phyloP scores from a whole-genome alignment of 225 moss, liverwort and hornwort species.

The Marchantia polymorpha region DNA sequence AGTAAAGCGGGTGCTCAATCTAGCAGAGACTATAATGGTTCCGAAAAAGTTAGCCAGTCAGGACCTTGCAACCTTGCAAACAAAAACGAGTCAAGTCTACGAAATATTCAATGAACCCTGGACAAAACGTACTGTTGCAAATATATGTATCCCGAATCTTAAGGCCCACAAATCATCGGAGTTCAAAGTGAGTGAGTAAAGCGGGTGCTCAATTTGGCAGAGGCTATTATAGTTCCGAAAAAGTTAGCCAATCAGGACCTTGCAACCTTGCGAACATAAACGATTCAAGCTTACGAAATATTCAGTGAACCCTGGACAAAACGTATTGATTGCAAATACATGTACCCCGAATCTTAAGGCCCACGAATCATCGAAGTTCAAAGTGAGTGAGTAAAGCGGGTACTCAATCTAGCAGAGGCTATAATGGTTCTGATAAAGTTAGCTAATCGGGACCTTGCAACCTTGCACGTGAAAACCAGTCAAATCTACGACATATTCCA shows the following conservation, averaged over 20 bases:
- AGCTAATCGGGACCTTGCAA: slow-evolving; percentile 14
- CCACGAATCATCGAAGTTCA: slow-evolving; percentile 19
- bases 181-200: slow-evolving; percentile 13
- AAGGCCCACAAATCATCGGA: slow-evolving; percentile 23
- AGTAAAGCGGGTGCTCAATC: slow-evolving; percentile 3
- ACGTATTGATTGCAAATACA: no score
- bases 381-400: slow-evolving; percentile 31
- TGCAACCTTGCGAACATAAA: slow-evolving; percentile 14
- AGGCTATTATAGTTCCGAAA: slow-evolving; percentile 6
- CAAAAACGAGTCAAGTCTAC: no score
- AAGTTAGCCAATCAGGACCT: slow-evolving; percentile 2
- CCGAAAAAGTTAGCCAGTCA: slow-evolving; percentile 2
- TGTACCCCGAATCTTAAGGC: slow-evolving; percentile 15
- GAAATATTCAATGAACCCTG: no score
- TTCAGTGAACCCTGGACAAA: no score
- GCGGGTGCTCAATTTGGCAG: slow-evolving; percentile 2
- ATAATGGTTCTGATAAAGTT: slow-evolving; percentile 10
- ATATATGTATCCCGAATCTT: no score
- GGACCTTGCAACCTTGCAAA: slow-evolving; percentile 17
- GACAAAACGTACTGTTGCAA: no score
- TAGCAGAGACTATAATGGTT: slow-evolving; percentile 7
- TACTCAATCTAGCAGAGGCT: neutral
- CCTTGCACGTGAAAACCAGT: neutral
- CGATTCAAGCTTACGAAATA: no score
- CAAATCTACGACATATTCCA: no score